phyloP scores from a whole-genome alignment of 495 filamentous ascomycete species.

The Lasiosphaeria ovina region DNA sequence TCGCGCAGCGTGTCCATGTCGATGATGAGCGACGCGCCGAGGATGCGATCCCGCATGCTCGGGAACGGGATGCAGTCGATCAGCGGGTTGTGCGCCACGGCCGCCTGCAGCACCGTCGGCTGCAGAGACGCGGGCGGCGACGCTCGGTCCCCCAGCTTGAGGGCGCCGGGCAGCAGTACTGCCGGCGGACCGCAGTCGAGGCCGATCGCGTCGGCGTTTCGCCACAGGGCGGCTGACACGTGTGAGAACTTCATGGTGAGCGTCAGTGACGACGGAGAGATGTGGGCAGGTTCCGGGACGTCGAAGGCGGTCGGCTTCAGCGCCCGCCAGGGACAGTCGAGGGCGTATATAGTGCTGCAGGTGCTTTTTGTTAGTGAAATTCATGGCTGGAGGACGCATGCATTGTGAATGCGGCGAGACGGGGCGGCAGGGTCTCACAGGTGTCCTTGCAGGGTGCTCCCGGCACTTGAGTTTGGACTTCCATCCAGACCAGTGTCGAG shows the following conservation, averaged over 20 bases:
- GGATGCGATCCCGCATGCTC: not conserved
- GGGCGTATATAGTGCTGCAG: not conserved
- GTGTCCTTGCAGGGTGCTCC: not conserved
- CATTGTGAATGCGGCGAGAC: too few species aligned
- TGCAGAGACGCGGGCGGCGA: not conserved
- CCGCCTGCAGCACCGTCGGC: not conserved
- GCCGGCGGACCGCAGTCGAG: conserved; percentile 2
- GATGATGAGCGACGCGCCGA: not conserved
- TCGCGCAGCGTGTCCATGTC: not conserved
- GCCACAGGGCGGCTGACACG: not conserved
- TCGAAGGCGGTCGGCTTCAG: not conserved
- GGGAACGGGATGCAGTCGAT: conserved; percentile 2
- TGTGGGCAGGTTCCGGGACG: not conserved
- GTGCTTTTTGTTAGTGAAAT: not conserved
- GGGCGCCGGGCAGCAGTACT: not conserved
- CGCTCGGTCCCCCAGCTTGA: not conserved
- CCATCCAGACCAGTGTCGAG: not conserved
- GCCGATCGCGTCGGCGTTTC: not conserved
- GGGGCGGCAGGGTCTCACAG: too few species aligned
- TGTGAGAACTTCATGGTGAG: conserved; percentile 2
- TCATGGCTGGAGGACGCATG: too few species aligned
- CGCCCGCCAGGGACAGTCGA: not conserved
- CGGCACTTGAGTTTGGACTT: too few species aligned
- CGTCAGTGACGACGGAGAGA: not conserved
- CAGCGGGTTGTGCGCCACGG: not conserved